Evolutionary conservation across 1,284 basidiomycete genomes (phyloP).

Genomic region (Tylopilus sp.): DNA sequence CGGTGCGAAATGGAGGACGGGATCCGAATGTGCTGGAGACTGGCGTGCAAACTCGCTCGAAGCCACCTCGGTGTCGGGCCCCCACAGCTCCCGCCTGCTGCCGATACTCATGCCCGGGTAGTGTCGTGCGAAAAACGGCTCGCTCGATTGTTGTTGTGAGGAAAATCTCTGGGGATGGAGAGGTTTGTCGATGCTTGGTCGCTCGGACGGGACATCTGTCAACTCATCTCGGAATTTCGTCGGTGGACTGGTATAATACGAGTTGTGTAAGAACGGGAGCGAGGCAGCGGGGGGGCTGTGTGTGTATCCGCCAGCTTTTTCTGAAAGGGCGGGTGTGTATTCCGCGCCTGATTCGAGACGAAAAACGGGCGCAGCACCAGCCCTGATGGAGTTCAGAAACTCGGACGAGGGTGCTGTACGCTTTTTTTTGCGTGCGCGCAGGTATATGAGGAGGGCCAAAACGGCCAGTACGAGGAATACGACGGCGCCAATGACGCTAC

Average conservation of each 20-base stretch:
- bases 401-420: conserved; percentile 49
- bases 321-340: conserved; percentile 15
- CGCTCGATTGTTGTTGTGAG: neutral
- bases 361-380: conserved; percentile 25
- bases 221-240: conserved; percentile 17
- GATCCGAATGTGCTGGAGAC: neutral
- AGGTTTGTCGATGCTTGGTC: conserved; percentile 21
- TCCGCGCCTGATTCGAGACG: conserved; percentile 27
- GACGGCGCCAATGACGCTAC: conserved; percentile 41
- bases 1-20: conserved; percentile 12
- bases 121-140: conserved; percentile 6
- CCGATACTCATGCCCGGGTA: conserved; percentile 12
- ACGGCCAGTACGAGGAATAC: conserved; percentile 28
- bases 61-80: conserved; percentile 10
- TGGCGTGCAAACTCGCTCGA: conserved; percentile 3
- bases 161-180: conserved; percentile 22
- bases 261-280: conserved; percentile 11
- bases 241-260: conserved; percentile 13
- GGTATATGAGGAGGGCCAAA: conserved; percentile 30
- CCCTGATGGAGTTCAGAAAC: conserved; percentile 35
- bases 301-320: conserved; percentile 14
- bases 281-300: conserved; percentile 1
- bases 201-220: conserved; percentile 14
- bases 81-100: conserved; percentile 22
- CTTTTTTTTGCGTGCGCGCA: conserved; percentile 37